Evolutionary conservation across 768 basidiomycete genomes (phyloP).

Genomic region (Lactarius indigo): DNA sequence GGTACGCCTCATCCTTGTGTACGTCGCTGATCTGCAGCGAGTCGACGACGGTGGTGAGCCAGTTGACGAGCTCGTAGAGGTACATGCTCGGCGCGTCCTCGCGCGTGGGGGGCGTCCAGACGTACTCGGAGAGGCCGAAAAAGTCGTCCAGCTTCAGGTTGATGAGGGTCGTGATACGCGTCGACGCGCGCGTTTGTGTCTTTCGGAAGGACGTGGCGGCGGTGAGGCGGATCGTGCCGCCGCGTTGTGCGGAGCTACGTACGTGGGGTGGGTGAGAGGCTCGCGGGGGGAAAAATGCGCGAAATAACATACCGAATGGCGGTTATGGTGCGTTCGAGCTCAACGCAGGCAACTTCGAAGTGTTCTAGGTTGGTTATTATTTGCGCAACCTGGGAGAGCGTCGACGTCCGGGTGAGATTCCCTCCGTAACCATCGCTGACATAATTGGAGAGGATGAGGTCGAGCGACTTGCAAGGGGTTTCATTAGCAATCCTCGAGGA

Average conservation of each 20-base stretch:
- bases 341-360: conserved; percentile 78
- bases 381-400: conserved; percentile 87
- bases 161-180: conserved; percentile 78
- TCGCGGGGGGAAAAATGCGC: neutral
- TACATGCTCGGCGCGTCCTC: conserved; percentile 88
- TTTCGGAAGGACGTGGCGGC: conserved; percentile 62
- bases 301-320: conserved; percentile 59
- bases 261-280: neutral
- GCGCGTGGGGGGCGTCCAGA: conserved; percentile 76
- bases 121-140: conserved; percentile 92
- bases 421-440: conserved; percentile 74
- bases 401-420: conserved; percentile 70
- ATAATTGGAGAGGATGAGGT: conserved; percentile 70
- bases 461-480: conserved; percentile 67
- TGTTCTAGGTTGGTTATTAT: conserved; percentile 91
- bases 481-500: conserved; percentile 1
- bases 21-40: conserved; percentile 76
- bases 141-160: conserved; percentile 92
- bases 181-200: conserved; percentile 64
- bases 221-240: conserved; percentile 71
- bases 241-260: conserved; percentile 73
- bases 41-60: conserved; percentile 95
- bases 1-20: conserved; percentile 89
- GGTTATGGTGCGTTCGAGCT: conserved; percentile 81
- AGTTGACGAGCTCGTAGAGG: conserved; percentile 91